Base-by-base conservation (phyloP, 768 basidiomycete species). In the Tremella yokohamensis region DNA sequence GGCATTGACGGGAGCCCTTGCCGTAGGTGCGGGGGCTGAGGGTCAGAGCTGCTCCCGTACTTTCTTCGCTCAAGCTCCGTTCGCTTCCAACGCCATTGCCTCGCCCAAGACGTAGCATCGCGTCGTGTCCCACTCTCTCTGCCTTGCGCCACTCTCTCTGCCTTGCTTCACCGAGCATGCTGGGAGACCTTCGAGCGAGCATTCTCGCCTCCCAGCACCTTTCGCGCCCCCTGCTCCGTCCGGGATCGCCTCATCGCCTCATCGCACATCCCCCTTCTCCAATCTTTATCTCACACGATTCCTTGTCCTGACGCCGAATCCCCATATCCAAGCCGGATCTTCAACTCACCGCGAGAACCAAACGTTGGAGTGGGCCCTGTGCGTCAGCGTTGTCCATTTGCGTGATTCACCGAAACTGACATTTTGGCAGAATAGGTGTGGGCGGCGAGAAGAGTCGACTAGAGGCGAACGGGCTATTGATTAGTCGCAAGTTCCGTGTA, bases 311-410 rank as follows among this genome's bases (percentile, higher is more conserved):
- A 13, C 6, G 19, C 53, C 40, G n/a, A 15, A 45, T 44, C 40
- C 40, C 40, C 42, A 47, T 16, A 9, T 49, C 45, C n/a, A 54
- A 19, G 52, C 8, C 25, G 22, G 42, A 44, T 40, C 16, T 52
- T 15, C n/a, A 7, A 63, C 71, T 70, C 52, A 73, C 71, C 63
- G 68, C 59, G 71, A 73, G 71, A 73, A 73, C 91, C 92, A 96
- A 81, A 96, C 86, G 73, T 90, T 87, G 83, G 93, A 89, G 89
- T 94, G 92, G 75, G 92, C 92, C 92, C 94, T 90, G 50, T 15
- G 45, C 37, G 38, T 29, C 51, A 52, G 38, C 38, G 11, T 52
- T 34, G 37, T 52, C 51, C 15, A 42, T 11, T 40, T 19, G 19
- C 13, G 12, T 19, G 18, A 15, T 18, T 6, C 12, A 45, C n/a